A percentile compares a stretch with the other conserved stretches of the same genome.
Evolutionary conservation across 1,139 yeast species (phyloP).

Genomic region (Saccharomyces hybrid): DNA sequence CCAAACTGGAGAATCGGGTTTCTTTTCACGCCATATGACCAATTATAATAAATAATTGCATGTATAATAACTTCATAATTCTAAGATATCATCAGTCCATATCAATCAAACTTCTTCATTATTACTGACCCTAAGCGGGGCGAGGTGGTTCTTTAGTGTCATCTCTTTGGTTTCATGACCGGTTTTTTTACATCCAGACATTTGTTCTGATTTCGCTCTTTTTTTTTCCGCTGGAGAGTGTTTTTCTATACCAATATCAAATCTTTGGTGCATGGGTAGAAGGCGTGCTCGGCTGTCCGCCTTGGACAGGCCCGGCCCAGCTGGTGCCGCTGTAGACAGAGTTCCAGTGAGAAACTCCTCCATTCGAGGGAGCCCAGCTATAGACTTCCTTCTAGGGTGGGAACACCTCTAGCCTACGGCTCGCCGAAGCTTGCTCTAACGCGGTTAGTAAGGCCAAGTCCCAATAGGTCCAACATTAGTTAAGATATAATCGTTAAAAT

Average conservation of each 20-base stretch:
- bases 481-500: constrained; percentile 1
- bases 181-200: not conserved
- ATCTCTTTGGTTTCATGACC: too few species aligned
- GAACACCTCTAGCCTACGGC: not conserved
- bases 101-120: not conserved
- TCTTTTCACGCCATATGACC: not conserved
- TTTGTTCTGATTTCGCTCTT: not conserved
- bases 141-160: too few species aligned
- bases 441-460: not conserved
- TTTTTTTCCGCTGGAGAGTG: not conserved
- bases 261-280: not conserved
- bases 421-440: not conserved
- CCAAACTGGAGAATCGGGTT: not conserved
- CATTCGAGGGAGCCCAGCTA: not conserved
- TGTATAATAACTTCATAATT: not conserved
- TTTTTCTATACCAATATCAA: not conserved
- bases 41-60: not conserved
- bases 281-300: not conserved
- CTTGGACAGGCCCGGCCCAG: not conserved
- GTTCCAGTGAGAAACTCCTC: not conserved
- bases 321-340: not conserved
- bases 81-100: not conserved
- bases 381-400: not conserved
- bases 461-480: not conserved
- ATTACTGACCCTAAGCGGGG: too few species aligned